phyloP scores from a whole-genome alignment of 1,284 basidiomycete species.

The Wallemia mellicola region DNA sequence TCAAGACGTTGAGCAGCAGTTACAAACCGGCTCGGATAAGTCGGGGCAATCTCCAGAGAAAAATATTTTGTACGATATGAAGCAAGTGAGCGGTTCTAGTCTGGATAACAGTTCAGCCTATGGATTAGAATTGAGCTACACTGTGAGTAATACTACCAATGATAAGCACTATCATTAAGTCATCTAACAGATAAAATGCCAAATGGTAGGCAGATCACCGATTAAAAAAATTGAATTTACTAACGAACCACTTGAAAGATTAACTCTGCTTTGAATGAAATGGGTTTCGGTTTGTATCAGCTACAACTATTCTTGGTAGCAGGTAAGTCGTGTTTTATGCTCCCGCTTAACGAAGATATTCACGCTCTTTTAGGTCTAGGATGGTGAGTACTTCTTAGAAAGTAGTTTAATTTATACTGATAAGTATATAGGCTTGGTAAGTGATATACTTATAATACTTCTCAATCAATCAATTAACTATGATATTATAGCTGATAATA shows the following conservation, averaged over 20 bases:
- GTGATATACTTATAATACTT: neutral
- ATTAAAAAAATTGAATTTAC: too few species aligned
- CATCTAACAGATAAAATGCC: neutral
- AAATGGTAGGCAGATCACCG: neutral
- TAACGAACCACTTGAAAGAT: conserved; percentile 2
- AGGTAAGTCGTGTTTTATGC: conserved; percentile 12
- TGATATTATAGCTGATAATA: neutral
- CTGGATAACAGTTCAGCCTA: neutral
- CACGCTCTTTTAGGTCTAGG: neutral
- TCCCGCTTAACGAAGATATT: neutral
- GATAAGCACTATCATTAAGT: neutral
- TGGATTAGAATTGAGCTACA: neutral
- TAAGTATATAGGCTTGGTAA: neutral
- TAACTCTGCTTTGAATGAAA: conserved; percentile 13
- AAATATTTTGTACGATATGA: neutral
- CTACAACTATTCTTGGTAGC: conserved; percentile 26
- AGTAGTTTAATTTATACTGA: neutral
- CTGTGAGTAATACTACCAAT: neutral
- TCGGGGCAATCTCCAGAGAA: neutral
- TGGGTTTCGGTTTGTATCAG: conserved; percentile 32
- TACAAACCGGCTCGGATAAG: neutral
- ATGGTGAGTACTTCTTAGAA: neutral
- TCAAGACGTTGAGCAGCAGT: neutral
- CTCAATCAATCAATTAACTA: neutral
- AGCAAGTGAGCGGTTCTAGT: neutral